These are phyloP conservation scores for Agaricus subrufescens DNA, from an alignment of 768 basidiomycete species.

Conservation along the genomic window DNA sequence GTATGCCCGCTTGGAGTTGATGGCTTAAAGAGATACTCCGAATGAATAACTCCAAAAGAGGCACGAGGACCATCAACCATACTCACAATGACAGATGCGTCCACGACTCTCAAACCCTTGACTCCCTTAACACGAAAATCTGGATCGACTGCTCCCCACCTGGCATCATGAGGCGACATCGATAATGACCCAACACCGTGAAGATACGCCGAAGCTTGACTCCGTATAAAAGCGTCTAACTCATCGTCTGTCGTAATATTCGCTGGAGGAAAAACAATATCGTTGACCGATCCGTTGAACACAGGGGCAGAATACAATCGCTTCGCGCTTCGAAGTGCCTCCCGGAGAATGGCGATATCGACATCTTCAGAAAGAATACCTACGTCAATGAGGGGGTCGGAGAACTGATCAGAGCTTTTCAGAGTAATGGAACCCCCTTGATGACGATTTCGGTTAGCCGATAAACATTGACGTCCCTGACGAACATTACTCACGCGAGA, in stretches of 20 bases:
- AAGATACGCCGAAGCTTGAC: constrained; percentile 14
- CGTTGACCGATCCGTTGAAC: constrained; percentile 4
- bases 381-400: constrained; percentile 3
- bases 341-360: constrained; percentile 6
- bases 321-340: constrained; percentile 10
- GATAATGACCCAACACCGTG: constrained; percentile 29
- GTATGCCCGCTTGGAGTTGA: too few species aligned
- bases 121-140: constrained; percentile 31
- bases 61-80: too few species aligned
- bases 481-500: neutral
- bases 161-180: constrained; percentile 23
- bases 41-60: too few species aligned
- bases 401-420: constrained; percentile 4
- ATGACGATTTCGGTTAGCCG: too few species aligned
- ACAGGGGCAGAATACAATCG: constrained; percentile 5
- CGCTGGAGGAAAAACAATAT: neutral
- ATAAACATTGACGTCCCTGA: neutral
- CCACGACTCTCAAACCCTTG: constrained; percentile 30
- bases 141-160: constrained; percentile 31
- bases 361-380: constrained; percentile 6
- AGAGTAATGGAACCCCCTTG: constrained; percentile 9
- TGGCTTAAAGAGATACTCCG: too few species aligned
- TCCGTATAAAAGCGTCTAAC: constrained; percentile 15
- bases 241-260: constrained; percentile 2
- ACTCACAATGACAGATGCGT: constrained; percentile 30